These are phyloP conservation scores for Ophiosphaerella herpotricha DNA, from an alignment of 2,329 filamentous ascomycete species.

Conservation along the genomic window DNA sequence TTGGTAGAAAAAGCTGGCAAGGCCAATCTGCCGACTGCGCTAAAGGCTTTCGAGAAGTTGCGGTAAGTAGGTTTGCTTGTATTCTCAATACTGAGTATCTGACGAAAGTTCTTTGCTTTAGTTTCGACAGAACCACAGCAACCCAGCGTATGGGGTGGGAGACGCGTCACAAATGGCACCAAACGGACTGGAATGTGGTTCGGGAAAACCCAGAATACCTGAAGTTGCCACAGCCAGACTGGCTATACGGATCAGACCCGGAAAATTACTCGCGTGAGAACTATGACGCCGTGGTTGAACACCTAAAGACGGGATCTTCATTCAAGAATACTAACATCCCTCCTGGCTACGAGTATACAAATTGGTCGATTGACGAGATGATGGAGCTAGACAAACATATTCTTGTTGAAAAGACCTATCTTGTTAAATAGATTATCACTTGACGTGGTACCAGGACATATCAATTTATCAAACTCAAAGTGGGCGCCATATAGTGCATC, in stretches of 20 bases:
- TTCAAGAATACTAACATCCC: neutral
- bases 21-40: neutral
- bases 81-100: neutral
- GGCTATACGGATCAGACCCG: slow-evolving; percentile 8
- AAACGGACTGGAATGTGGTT: slow-evolving; percentile 8
- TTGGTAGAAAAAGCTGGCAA: slow-evolving; percentile 2
- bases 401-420: too few relatives aligned
- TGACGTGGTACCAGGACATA: too few relatives aligned
- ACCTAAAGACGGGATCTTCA: neutral
- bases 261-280: slow-evolving; percentile 6
- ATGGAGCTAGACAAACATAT: too few relatives aligned
- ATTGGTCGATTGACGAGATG: too few relatives aligned
- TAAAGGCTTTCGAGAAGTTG: neutral
- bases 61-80: neutral
- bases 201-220: slow-evolving; percentile 3
- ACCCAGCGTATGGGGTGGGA: slow-evolving; percentile 14
- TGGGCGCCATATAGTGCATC: too few relatives aligned
- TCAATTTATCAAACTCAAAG: too few relatives aligned
- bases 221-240: slow-evolving; percentile 8
- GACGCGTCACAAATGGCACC: slow-evolving; percentile 9
- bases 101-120: neutral
- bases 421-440: too few relatives aligned
- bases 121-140: slow-evolving; percentile 5
- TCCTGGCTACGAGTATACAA: too few relatives aligned
- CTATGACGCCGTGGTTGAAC: slow-evolving; percentile 1